Evolutionary conservation across 2,329 filamentous ascomycete genomes (phyloP).

Genomic region (Fusarium austroafricanum): DNA sequence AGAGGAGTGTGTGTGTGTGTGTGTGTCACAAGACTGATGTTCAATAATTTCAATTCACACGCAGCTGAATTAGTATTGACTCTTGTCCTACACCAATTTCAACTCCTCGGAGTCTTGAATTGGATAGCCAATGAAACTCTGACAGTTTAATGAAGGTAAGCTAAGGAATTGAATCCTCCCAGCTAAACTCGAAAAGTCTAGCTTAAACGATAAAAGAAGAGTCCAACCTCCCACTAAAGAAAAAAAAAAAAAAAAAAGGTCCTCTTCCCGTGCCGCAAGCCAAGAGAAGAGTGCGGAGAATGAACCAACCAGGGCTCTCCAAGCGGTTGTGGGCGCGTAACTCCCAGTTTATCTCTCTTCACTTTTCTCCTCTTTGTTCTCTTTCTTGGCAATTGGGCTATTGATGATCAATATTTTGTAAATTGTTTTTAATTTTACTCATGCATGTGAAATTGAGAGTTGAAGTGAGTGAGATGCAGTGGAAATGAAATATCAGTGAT

Average conservation of each 20-base stretch:
- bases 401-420: background rate
- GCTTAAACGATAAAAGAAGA: background rate
- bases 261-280: slow-evolving; percentile 33
- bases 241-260: background rate
- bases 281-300: slow-evolving; percentile 17
- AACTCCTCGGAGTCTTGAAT: background rate
- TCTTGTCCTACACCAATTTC: slow-evolving; percentile 12
- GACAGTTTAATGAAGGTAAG: background rate
- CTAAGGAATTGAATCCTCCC: slow-evolving; percentile 16
- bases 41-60: background rate
- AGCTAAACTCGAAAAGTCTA: slow-evolving; percentile 13
- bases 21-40: slow-evolving; percentile 1
- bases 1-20: background rate
- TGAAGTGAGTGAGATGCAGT: slow-evolving; percentile 5
- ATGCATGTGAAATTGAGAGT: background rate
- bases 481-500: slow-evolving; percentile 34
- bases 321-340: slow-evolving; percentile 38
- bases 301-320: slow-evolving; percentile 19
- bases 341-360: background rate
- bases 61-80: background rate
- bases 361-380: background rate
- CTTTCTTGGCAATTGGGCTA: background rate
- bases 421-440: background rate
- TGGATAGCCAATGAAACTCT: slow-evolving; percentile 19
- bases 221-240: background rate